phyloP scores from a whole-genome alignment of 495 filamentous ascomycete species.

The Penicillium coprophilum region DNA sequence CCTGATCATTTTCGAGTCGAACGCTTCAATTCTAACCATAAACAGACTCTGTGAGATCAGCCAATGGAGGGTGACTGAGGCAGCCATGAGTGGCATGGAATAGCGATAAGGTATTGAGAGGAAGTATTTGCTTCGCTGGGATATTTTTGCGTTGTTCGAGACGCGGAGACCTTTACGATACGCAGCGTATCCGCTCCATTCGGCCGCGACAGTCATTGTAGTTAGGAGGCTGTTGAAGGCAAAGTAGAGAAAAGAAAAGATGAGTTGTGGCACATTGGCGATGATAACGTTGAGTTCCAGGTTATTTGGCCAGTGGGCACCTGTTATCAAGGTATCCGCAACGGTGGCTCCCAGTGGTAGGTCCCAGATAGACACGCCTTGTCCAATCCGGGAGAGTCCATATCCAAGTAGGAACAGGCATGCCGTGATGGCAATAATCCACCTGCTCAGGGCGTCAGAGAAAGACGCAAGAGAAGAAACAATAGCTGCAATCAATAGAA shows the following conservation, averaged over 20 bases:
- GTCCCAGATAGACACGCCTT: background rate
- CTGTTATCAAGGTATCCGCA: background rate
- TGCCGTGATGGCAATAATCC: background rate
- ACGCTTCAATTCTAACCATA: slow-evolving; percentile 28
- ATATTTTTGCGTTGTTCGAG: slow-evolving; percentile 30
- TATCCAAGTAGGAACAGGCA: background rate
- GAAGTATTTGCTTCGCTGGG: slow-evolving; percentile 47
- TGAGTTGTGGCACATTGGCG: slow-evolving; percentile 40
- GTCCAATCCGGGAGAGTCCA: background rate
- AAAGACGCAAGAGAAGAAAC: too few relatives aligned
- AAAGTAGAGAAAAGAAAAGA: slow-evolving; percentile 40
- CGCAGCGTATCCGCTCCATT: slow-evolving; percentile 33
- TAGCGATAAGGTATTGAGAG: slow-evolving; percentile 50
- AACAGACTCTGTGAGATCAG: slow-evolving; percentile 43
- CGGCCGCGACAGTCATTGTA: slow-evolving; percentile 27
- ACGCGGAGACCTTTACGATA: slow-evolving; percentile 41
- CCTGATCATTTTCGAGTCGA: slow-evolving; percentile 7
- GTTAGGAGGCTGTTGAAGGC: slow-evolving; percentile 34
- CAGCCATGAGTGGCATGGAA: slow-evolving; percentile 34
- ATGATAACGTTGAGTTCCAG: slow-evolving; percentile 26
- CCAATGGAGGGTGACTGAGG: slow-evolving; percentile 41
- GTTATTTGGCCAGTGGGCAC: background rate
- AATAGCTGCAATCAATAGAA: background rate
- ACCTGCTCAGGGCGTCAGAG: background rate
- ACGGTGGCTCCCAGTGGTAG: background rate